Base-by-base conservation (phyloP, 208 protist species). In the Histomonas meleagridis region DNA sequence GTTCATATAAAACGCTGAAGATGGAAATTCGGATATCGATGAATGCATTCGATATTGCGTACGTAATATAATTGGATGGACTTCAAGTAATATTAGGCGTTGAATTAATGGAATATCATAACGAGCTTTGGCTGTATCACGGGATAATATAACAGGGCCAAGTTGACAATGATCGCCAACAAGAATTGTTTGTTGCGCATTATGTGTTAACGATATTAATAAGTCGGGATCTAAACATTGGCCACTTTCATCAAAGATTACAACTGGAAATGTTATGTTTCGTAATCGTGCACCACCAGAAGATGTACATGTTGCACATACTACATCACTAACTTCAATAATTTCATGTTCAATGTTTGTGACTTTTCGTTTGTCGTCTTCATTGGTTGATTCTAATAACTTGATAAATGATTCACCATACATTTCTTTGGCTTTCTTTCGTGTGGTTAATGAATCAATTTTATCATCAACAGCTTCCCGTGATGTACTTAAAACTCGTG, bases 161-260 rank as follows among this genome's bases (percentile, higher is more conserved):
- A 98, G 93, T 94, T 99, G 97, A 92, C 96, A 97, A 93, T 98
- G 97, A 93, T 98, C 97, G 38, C 97, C 97, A 40, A 98, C 96
- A 0, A 98, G 92, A 38, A 94, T 78, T 35, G 92, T 48, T 72
- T 98, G 97, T 69, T 96, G 94, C 4, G 97, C 95, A 48, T 97
- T 97, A 79, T 95, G 81, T 21, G 98, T 96, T 10, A 99, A 91
- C 23, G 97, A 97, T 91, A 99, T 98, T 26, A 99, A 93, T 60
- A 93, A 95, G 93, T 99, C 98, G 53, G 98, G 97, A 93, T 99
- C 98, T 28, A 95, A 96, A n/a, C 95, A 94, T 91, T 95, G 94
- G 0, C 97, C 98, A n/a, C 94, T 93, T 94, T 99, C 98, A 95
- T 99, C 98, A 69, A 99, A 96, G 0, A 99, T 92, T 18, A 99